Evolutionary conservation across 495 filamentous ascomycete genomes (phyloP).

Genomic region (Hypoxylon cercidicola): DNA sequence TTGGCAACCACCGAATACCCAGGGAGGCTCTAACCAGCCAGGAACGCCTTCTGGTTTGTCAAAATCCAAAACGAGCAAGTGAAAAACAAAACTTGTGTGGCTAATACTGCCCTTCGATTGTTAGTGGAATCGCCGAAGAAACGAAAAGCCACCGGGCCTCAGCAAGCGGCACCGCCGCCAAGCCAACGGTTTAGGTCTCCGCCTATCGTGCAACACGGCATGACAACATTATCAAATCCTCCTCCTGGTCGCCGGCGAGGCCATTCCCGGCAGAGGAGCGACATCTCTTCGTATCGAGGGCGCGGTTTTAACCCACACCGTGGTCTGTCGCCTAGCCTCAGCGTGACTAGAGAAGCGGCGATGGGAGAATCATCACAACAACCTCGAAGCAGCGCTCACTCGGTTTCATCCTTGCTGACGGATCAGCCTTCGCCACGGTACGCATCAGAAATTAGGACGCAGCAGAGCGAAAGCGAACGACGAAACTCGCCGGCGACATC

Average conservation of each 20-base stretch:
- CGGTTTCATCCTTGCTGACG: constrained; percentile 60
- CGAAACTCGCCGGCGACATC: constrained; percentile 41
- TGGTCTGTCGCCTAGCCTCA: constrained; percentile 53
- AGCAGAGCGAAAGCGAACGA: constrained; percentile 38
- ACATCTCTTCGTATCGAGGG: constrained; percentile 64
- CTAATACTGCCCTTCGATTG: constrained; percentile 62
- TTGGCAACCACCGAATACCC: constrained; percentile 81
- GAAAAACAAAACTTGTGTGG: constrained; percentile 60
- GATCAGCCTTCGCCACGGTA: constrained; percentile 54
- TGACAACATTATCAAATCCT: constrained; percentile 61
- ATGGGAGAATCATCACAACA: constrained; percentile 44
- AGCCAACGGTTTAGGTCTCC: constrained; percentile 66
- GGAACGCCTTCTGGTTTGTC: constrained; percentile 75
- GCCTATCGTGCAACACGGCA: constrained; percentile 66
- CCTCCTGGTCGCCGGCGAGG: constrained; percentile 69
- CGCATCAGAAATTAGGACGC: constrained; percentile 45
- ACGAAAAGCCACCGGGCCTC: constrained; percentile 74
- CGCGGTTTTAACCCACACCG: constrained; percentile 51
- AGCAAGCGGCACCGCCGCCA: constrained; percentile 67
- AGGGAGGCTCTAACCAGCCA: constrained; percentile 68
- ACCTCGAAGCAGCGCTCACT: constrained; percentile 52
- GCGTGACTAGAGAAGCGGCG: constrained; percentile 42
- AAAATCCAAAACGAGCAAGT: constrained; percentile 60
- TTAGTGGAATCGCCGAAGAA: constrained; percentile 75
- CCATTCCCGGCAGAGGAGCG: constrained; percentile 76